Evolutionary conservation across 1,284 basidiomycete genomes (phyloP), one percentile per base, ranked within the genome.

Genomic region (Cryptococcus floricola): DNA sequence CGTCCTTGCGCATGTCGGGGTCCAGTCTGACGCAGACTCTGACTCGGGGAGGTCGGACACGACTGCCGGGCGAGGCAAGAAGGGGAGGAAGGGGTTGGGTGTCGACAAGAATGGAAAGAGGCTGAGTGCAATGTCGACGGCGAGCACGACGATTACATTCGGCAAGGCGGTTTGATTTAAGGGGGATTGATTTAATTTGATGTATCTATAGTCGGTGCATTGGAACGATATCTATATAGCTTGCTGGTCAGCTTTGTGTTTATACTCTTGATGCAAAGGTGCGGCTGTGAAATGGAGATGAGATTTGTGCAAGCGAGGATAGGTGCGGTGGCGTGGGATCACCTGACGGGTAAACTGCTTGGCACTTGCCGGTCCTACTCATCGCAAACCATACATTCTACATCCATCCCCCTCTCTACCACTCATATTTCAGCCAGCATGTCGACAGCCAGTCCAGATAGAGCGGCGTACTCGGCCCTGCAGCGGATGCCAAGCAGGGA

Each of bases 91-190:
- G 19, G 19, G 41, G 41, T 8, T 42, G 41, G 41, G 41, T 42
- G 19, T n/a, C 25, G 25, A 46, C 16, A 34, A 5, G 48, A 5
- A 37, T 31, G 19, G 31, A 12, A 39, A 34, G 34, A 31, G 28
- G 37, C 31, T 34, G 37, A 49, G 48, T 49, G 48, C 23, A 19
- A n/a, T 49, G 48, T 34, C 48, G 3, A 49, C 47, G 42, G 42
- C 18, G 25, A 44, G 42, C 18, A 44, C 42, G 38, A 39, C 31
- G 37, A 50, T 50, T 39, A 23, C 19, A 12, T n/a, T 49, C 14
- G 48, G 48, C 19, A 49, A 49, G 38, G 38, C 48, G 13, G 13
- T 49, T 37, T 49, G 37, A 39, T 14, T 10, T 14, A 16, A 8
- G 41, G n/a, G 12, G 2, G 19, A 6, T 39, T 13, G 39, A 23